Base-by-base conservation (phyloP, 2,329 filamentous ascomycete species). In the Bipolaris victoriae region DNA sequence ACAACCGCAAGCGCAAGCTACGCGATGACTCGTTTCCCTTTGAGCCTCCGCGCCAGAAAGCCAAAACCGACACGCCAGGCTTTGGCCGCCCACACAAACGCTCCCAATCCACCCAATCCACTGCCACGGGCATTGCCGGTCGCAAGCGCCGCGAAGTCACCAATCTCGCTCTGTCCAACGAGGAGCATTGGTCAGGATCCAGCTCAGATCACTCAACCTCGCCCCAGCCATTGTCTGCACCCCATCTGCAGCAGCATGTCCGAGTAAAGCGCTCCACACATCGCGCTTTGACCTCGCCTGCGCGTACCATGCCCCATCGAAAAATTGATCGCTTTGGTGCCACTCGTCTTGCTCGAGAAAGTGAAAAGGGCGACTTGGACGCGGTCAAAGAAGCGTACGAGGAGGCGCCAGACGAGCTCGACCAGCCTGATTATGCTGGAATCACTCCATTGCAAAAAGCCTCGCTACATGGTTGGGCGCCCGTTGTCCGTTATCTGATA, bases 401-500 rank as follows among this genome's bases (percentile, higher is more conserved):
- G 7, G 91, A 96, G 72, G 86, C 92, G 18, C 92, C 92, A 0
- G 91, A 96, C 61, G 92, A 98, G 75, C 77, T 98, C 52, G 91
- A 99, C 66, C 85, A 93, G 56, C 87, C 91, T 22, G 95, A 99
- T 72, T 96, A 97, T 73, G 95, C 95, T 13, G 91, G 92, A n/a
- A 98, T 98, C 70, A 96, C 94, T 1, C 95, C 95, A 22, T 82
- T 99, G 33, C 95, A 99, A 76, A 95, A 97, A 64, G 94, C 95
- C 33, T 88, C 93, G 31, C 83, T 99, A 56, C 90, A 95, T 70
- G 95, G 95, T 6, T 90, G 89, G 74, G 88, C 88, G 31, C 86
- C 95, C 52, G 93, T 98, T 55, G 95, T 98, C 37, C 88, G 90
- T 72, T 89, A 96, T 51, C 80, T 99, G 37, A 87, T 99, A 60